Conservation (phyloP, 148 eudicot genomes). For the Linanthus parryae region DNA sequence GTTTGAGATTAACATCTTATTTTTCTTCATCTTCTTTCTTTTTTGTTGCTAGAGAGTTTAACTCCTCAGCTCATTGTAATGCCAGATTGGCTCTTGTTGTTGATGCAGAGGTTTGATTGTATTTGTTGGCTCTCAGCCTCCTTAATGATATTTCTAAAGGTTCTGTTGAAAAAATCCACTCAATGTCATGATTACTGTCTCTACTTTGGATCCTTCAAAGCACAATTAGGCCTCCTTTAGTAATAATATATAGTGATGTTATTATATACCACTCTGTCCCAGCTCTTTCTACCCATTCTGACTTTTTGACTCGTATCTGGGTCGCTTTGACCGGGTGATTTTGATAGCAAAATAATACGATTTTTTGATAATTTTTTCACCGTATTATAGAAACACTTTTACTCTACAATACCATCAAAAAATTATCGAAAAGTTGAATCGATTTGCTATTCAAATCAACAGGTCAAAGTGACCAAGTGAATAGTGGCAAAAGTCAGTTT, state of each 20-base stretch:
- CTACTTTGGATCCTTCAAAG: constrained; percentile 12
- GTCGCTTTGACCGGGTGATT: neutral
- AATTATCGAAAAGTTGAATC: too few species aligned
- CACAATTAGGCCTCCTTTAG: constrained; percentile 5
- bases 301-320: neutral
- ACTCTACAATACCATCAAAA: too few species aligned
- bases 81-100: neutral
- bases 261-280: too few species aligned
- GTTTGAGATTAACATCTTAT: neutral
- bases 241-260: neutral
- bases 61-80: neutral
- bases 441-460: too few species aligned
- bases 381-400: neutral
- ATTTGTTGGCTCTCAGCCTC: neutral
- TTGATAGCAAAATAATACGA: neutral
- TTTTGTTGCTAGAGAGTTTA: neutral
- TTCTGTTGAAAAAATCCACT: neutral
- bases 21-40: neutral
- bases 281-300: too few species aligned
- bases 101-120: neutral
- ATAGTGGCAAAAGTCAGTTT: too few species aligned
- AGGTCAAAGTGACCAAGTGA: too few species aligned
- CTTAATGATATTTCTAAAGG: neutral
- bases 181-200: constrained; percentile 1
- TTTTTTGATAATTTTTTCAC: neutral